A percentile compares a stretch with the other conserved stretches of the same genome.
Evolutionary conservation across 768 basidiomycete genomes (phyloP).

Genomic region (Suillus subaureus): DNA sequence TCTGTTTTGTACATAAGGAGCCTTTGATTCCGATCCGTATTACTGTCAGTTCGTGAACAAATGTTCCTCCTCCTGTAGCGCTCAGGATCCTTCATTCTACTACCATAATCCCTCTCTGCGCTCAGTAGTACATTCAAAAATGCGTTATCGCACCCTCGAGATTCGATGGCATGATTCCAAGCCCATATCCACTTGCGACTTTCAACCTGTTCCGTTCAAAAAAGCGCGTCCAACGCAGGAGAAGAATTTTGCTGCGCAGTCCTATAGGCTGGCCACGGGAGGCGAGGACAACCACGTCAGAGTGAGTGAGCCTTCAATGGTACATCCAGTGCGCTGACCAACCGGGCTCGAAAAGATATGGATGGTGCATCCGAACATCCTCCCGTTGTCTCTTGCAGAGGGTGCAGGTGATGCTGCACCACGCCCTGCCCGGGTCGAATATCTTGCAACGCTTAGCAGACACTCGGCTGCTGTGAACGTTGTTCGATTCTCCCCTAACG

Average conservation of each 20-base stretch:
- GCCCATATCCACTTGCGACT: slow-evolving; percentile 96
- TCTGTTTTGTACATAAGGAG: slow-evolving; percentile 10
- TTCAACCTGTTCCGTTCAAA: slow-evolving; percentile 84
- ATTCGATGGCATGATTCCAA: slow-evolving; percentile 97
- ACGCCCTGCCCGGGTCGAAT: slow-evolving; percentile 89
- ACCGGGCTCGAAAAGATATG: slow-evolving; percentile 60
- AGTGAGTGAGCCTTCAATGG: slow-evolving; percentile 52
- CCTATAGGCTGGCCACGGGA: slow-evolving; percentile 91
- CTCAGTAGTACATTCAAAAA: slow-evolving; percentile 30
- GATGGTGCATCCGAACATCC: slow-evolving; percentile 93
- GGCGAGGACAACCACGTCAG: slow-evolving; percentile 98
- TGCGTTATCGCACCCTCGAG: slow-evolving; percentile 90
- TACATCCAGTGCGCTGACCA: slow-evolving; percentile 16
- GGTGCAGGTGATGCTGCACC: slow-evolving; percentile 35
- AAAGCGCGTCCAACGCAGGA: slow-evolving; percentile 69
- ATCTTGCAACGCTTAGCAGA: slow-evolving; percentile 89
- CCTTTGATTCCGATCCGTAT: slow-evolving; percentile 10
- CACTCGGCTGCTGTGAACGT: slow-evolving; percentile 97
- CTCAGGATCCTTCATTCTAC: neutral
- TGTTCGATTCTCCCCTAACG: slow-evolving; percentile 93
- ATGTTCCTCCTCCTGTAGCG: slow-evolving; percentile 9
- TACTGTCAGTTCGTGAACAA: neutral
- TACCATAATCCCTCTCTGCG: neutral
- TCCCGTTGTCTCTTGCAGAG: slow-evolving; percentile 59
- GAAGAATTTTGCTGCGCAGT: slow-evolving; percentile 61